Evolutionary conservation across 108 stramenopile genomes (phyloP).

Genomic region (Epipyxis sp.): DNA sequence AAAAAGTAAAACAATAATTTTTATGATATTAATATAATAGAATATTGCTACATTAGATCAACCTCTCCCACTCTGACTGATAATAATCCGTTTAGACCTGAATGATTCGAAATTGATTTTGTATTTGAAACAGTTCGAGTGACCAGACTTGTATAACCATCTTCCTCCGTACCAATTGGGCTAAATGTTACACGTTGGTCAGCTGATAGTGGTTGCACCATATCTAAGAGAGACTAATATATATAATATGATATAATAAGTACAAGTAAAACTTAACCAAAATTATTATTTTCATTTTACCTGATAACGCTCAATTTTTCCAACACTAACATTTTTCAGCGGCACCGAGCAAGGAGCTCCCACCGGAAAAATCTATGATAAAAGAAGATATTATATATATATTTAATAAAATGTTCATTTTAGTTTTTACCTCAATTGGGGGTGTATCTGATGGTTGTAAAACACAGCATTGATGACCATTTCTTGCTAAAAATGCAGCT

Average conservation of each 20-base stretch:
- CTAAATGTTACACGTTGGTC: background rate
- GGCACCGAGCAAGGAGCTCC: background rate
- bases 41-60: no score
- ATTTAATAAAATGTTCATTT: no score
- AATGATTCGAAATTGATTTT: no score
- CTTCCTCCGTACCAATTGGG: background rate
- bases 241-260: no score
- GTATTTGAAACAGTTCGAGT: background rate
- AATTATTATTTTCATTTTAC: no score
- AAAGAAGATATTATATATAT: no score
- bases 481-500: constrained; percentile 2
- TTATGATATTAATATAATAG: no score
- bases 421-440: background rate
- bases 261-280: no score
- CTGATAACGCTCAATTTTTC: background rate
- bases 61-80: no score
- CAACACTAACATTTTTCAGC: background rate
- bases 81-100: no score
- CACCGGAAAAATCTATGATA: background rate
- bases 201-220: background rate
- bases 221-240: background rate
- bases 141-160: background rate
- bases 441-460: background rate
- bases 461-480: background rate
- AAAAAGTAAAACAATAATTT: no score